Percentiles rank a stretch among this genome's conserved stretches.
phyloP scores from a whole-genome alignment of 371 early-diverging fungal species.

The Haplosporangium sp. region DNA sequence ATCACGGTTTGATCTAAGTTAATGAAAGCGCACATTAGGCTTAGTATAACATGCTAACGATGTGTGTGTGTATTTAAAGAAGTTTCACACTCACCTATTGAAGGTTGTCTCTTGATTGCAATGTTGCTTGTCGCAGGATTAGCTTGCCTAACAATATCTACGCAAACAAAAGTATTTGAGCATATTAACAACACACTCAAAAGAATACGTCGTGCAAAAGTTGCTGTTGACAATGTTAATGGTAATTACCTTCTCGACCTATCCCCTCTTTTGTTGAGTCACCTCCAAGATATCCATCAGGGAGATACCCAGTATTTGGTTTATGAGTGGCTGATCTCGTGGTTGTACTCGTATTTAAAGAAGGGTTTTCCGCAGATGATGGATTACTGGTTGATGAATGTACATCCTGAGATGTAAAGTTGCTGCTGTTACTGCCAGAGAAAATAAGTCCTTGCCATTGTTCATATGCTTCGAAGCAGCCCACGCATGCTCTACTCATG shows the following conservation, averaged over 20 bases:
- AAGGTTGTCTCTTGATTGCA: slow-evolving; percentile 42
- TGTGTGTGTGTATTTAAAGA: not conserved
- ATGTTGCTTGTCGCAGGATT: slow-evolving; percentile 29
- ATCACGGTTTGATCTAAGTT: slow-evolving; percentile 30
- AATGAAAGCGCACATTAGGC: not conserved
- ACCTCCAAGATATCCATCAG: slow-evolving; percentile 39
- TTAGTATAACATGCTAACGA: not conserved
- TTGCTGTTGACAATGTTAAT: not conserved
- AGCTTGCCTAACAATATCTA: slow-evolving; percentile 24
- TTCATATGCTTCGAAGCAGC: slow-evolving; percentile 42
- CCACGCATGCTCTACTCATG: slow-evolving; percentile 38
- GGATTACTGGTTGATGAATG: not conserved
- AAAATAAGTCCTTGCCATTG: slow-evolving; percentile 33
- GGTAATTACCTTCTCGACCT: slow-evolving; percentile 42
- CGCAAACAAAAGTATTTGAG: not conserved
- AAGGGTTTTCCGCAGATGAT: not conserved
- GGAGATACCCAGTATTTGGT: slow-evolving; percentile 32
- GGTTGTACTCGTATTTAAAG: not conserved
- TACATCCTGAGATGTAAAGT: not conserved
- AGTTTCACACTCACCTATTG: slow-evolving; percentile 16
- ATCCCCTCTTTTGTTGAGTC: slow-evolving; percentile 10
- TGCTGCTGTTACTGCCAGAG: slow-evolving; percentile 6
- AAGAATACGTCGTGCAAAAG: too few species aligned
- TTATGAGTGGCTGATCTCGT: slow-evolving; percentile 8
- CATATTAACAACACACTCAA: too few species aligned